These are phyloP conservation scores for Juncus effusus DNA, from an alignment of 176 grass and related monocot genomes.

Conservation along the genomic window DNA sequence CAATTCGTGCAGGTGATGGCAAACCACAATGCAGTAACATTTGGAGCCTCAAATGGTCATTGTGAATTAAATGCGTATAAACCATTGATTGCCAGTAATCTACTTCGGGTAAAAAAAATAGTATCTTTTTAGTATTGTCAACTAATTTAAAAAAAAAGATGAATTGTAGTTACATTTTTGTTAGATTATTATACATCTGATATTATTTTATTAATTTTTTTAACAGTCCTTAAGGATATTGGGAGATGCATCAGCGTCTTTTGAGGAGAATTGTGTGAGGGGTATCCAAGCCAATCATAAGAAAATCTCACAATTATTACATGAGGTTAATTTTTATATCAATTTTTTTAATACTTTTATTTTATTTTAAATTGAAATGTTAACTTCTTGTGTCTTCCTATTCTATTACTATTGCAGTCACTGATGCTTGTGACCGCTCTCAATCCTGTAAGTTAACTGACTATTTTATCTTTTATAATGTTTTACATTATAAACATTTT, in stretches of 20 bases:
- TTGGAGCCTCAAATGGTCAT: constrained; percentile 82
- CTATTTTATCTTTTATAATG: constrained; percentile 13
- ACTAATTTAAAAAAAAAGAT: too few relatives aligned
- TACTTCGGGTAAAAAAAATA: constrained; percentile 54
- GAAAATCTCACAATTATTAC: constrained; percentile 87
- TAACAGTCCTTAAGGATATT: constrained; percentile 79
- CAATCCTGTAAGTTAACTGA: constrained; percentile 78
- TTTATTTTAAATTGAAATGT: constrained; percentile 9
- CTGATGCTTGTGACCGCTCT: constrained; percentile 96
- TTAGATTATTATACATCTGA: constrained; percentile 10
- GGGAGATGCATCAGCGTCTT: constrained; percentile 83
- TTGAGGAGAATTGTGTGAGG: constrained; percentile 93
- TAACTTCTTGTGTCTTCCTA: constrained; percentile 16
- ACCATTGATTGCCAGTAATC: constrained; percentile 69
- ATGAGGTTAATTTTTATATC: constrained; percentile 54
- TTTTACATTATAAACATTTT: constrained; percentile 14
- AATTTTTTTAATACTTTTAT: background rate
- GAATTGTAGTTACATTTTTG: background rate
- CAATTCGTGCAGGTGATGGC: constrained; percentile 51
- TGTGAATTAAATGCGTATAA: constrained; percentile 86
- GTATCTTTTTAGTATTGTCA: too few relatives aligned
- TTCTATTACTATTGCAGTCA: constrained; percentile 50
- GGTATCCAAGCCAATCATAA: constrained; percentile 89
- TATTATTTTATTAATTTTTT: constrained; percentile 11
- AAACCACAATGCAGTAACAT: constrained; percentile 69